Conservation (phyloP, 1,284 basidiomycete species). For the Stygiomarasmius scandens region DNA sequence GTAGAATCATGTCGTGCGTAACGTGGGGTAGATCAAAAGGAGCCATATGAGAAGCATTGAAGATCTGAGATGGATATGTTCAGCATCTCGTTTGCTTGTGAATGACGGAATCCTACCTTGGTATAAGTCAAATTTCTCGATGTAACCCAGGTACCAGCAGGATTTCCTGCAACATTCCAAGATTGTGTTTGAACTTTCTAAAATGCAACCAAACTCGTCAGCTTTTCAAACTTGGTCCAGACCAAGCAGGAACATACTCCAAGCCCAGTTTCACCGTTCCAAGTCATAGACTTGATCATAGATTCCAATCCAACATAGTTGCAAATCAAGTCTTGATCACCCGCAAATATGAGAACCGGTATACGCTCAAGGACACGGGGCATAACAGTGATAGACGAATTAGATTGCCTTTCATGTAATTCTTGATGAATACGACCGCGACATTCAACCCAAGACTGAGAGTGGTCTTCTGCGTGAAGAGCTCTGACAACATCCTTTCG, state of each 20-base stretch:
- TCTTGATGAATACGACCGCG: constrained; percentile 66
- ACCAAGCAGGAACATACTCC: constrained; percentile 57
- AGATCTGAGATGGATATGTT: constrained; percentile 51
- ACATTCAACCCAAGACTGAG: constrained; percentile 92
- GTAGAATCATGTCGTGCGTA: constrained; percentile 96
- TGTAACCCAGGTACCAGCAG: constrained; percentile 89
- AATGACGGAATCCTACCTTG: constrained; percentile 53
- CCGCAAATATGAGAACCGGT: constrained; percentile 89
- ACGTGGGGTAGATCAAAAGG: constrained; percentile 89
- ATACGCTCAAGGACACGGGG: constrained; percentile 81
- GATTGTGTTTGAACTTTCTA: constrained; percentile 74
- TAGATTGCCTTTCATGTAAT: constrained; percentile 60
- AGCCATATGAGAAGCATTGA: constrained; percentile 94
- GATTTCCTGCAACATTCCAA: constrained; percentile 81
- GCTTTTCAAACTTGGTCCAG: background rate
- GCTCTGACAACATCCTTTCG: constrained; percentile 80
- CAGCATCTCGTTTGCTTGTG: background rate
- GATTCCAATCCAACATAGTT: constrained; percentile 91
- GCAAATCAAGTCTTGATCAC: constrained; percentile 96
- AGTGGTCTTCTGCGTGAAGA: constrained; percentile 80
- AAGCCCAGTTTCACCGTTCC: constrained; percentile 86
- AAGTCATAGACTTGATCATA: constrained; percentile 82
- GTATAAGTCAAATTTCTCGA: constrained; percentile 93
- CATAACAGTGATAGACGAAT: constrained; percentile 78
- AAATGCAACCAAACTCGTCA: constrained; percentile 1